Conservation (phyloP, 1,284 basidiomycete species). For the Ceratobasidium sp. region DNA sequence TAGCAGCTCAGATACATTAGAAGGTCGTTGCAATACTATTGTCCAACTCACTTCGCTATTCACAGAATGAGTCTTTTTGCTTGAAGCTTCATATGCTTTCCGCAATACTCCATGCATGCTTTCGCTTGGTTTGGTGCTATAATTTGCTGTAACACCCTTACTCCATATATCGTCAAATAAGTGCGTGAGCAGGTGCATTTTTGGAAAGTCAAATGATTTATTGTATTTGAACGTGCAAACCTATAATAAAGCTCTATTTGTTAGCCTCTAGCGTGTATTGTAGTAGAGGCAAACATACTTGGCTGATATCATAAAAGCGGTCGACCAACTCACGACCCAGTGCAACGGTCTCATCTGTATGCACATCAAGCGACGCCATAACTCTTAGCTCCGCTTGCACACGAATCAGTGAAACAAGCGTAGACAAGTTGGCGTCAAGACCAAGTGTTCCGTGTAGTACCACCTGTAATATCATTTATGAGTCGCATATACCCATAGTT, state of each 20-base stretch:
- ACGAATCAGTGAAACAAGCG: neutral
- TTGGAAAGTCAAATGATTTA: neutral
- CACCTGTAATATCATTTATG: neutral
- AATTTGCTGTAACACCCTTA: neutral
- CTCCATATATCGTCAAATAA: neutral
- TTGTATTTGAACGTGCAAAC: too few species aligned
- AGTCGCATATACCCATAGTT: too few species aligned
- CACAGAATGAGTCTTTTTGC: neutral
- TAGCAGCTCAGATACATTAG: neutral
- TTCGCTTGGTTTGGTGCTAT: constrained; percentile 10
- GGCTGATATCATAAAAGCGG: neutral
- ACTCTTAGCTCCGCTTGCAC: neutral
- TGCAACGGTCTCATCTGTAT: neutral
- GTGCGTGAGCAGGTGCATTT: constrained; percentile 7
- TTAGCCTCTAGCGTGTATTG: too few species aligned
- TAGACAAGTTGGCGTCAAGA: neutral
- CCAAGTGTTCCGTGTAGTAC: neutral
- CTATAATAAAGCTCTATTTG: too few species aligned
- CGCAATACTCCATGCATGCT: neutral
- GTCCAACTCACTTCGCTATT: neutral
- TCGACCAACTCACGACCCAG: neutral
- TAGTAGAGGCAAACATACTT: neutral
- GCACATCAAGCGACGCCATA: neutral
- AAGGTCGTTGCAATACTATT: too few species aligned
- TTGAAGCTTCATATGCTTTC: neutral